A percentile compares a stretch with the other conserved stretches of the same genome.
These are phyloP conservation scores for Clausena lansium DNA, from an alignment of 345 rosid species.

Conservation along the genomic window DNA sequence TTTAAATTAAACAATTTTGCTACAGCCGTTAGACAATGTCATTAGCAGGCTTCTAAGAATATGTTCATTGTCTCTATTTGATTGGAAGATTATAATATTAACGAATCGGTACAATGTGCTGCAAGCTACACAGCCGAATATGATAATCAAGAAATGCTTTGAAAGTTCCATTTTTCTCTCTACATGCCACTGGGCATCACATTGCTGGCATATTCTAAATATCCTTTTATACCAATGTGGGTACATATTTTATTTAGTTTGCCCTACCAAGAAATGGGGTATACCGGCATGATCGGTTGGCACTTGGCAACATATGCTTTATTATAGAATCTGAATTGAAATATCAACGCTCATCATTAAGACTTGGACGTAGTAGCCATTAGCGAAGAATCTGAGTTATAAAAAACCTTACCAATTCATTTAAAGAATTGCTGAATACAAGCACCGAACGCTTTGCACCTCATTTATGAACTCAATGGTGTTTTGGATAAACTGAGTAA, in stretches of 20 bases:
- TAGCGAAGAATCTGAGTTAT: neutral
- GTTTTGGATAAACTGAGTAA: neutral
- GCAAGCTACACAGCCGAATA: neutral
- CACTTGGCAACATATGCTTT: neutral
- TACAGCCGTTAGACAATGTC: neutral
- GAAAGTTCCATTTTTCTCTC: neutral
- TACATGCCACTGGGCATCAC: constrained; percentile 9
- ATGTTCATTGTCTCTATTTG: neutral
- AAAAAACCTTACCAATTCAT: neutral
- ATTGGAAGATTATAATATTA: neutral
- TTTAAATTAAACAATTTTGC: neutral
- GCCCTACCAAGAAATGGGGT: neutral
- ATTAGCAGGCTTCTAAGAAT: neutral
- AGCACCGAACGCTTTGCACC: neutral
- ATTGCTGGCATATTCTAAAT: neutral
- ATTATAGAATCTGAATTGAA: neutral
- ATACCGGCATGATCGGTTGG: neutral
- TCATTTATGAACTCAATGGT: neutral
- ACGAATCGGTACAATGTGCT: neutral
- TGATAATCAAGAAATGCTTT: neutral
- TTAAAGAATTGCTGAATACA: neutral
- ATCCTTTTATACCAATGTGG: neutral
- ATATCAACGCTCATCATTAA: neutral
- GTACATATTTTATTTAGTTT: too few species aligned
- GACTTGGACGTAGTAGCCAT: neutral